Evolutionary conservation across 2,329 filamentous ascomycete species (phyloP), one percentile per base, ranked within the genome.

Genomic region (Ceratocystiopsis minuta): DNA sequence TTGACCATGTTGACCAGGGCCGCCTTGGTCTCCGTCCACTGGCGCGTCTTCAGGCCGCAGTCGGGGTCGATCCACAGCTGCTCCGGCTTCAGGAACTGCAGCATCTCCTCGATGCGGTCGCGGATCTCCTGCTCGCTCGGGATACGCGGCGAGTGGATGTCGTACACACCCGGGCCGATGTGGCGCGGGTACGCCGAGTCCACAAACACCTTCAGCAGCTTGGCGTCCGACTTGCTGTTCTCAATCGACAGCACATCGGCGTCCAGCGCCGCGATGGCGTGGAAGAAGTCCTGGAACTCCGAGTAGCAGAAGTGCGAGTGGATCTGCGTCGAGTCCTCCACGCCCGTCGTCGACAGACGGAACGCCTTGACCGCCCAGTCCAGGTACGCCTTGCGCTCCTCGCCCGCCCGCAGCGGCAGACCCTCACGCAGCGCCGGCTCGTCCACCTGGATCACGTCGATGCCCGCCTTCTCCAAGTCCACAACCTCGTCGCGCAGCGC

Each of bases 271-370:
- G 90, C 85, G 55, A 98, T 98, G 67, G 90, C 90, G 68, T 96
- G 85, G 86, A 98, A 98, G 77, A 98, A 98, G 74, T 98, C 90
- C 71, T 98, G 90, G 84, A 98, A 98, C 75, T 98, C 90, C 41
- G 90, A 96, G 80, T 98, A 98, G 67, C 90, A 98, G 83, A 98
- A 98, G 75, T 98, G 90, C 50, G 87, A 95, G 80, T 98, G 90
- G 64, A 98, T 95, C 75, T 98, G 90, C 53, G 90, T 98, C 45
- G 80, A 83, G 65, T 98, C 85, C 67, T 86, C 68, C 48, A 98
- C 88, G 62, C 86, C 90, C 47, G 86, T 78, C 55, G 87, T 92
- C 52, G 88, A 79, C 53, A 98, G 84, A 63, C 84, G 86, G 86
- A 98, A 98, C 55, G 87, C 86, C 69, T 94, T 80, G 57, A 98